Conservation (phyloP, 1,284 basidiomycete species). For the Amylostereum areolatum region DNA sequence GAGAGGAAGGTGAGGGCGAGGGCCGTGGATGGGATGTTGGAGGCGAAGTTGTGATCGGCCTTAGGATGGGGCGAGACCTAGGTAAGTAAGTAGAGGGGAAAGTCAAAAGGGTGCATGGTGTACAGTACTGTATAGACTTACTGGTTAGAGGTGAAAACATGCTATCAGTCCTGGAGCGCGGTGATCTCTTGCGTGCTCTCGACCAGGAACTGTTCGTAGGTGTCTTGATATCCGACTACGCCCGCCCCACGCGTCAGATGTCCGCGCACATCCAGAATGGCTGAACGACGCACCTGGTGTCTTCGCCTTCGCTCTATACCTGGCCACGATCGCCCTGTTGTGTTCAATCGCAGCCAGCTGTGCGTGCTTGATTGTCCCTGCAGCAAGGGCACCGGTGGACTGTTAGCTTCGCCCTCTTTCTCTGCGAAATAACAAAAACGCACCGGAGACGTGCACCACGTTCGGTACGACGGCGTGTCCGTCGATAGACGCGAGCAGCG, state of each 20-base stretch:
- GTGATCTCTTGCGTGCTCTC: slow-evolving; percentile 56
- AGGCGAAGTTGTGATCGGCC: slow-evolving; percentile 8
- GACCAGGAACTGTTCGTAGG: slow-evolving; percentile 51
- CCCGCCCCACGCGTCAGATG: background rate
- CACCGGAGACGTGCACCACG: slow-evolving; percentile 72
- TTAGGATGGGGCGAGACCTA: no score
- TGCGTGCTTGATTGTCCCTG: slow-evolving; percentile 76
- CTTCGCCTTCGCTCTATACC: slow-evolving; percentile 48
- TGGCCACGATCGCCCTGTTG: slow-evolving; percentile 62
- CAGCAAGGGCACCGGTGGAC: background rate
- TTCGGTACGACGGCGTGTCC: slow-evolving; percentile 56
- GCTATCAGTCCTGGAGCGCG: slow-evolving; percentile 49
- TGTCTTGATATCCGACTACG: slow-evolving; percentile 48
- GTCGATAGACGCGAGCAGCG: slow-evolving; percentile 55
- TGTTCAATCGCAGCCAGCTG: slow-evolving; percentile 70
- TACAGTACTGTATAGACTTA: background rate
- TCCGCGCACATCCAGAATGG: slow-evolving; percentile 5
- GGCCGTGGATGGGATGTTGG: slow-evolving; percentile 14
- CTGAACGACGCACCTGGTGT: slow-evolving; percentile 39
- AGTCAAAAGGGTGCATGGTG: background rate
- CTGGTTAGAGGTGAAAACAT: background rate
- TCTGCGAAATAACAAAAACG: slow-evolving; percentile 12
- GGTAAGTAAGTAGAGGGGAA: no score
- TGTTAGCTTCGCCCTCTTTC: no score
- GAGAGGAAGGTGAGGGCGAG: background rate